These are phyloP conservation scores for Teratosphaeria gauchensis DNA, from an alignment of 2,329 filamentous ascomycete genomes.

Conservation along the genomic window DNA sequence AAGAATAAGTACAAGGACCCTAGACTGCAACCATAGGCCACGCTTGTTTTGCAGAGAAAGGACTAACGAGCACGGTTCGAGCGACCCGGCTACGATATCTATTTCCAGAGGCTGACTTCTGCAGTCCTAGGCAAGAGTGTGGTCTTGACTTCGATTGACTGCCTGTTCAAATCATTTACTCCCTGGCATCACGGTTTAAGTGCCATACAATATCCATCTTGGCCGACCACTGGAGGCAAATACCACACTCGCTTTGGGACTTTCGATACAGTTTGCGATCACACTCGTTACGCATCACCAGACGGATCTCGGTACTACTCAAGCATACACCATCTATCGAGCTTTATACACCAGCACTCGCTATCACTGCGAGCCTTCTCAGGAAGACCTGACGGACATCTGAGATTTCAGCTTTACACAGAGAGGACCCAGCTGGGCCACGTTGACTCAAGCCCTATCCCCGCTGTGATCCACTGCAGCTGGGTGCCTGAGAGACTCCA, in stretches of 20 bases:
- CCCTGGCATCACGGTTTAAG: constrained; percentile 2
- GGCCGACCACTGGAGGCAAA: neutral
- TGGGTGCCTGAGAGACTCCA: neutral
- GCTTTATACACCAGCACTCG: neutral
- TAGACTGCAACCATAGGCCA: constrained; percentile 1
- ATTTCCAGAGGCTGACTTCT: constrained; percentile 9
- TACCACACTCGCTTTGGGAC: constrained; percentile 7
- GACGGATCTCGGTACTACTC: neutral
- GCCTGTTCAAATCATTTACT: constrained; percentile 3
- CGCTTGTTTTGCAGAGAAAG: neutral
- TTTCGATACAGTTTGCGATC: neutral
- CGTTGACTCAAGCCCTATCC: neutral
- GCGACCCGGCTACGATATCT: constrained; percentile 7
- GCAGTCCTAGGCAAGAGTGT: constrained; percentile 12
- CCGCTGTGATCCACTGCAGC: neutral
- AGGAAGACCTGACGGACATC: neutral
- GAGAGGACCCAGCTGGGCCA: neutral
- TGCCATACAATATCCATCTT: constrained; percentile 1
- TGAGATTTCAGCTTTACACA: neutral
- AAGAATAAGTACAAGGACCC: constrained; percentile 5
- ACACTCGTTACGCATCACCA: neutral
- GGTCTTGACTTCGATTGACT: constrained; percentile 6
- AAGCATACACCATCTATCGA: neutral
- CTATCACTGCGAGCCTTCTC: neutral
- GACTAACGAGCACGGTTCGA: constrained; percentile 4